Conservation (phyloP, 2,329 filamentous ascomycete species). For the Fusarium nurragi region DNA sequence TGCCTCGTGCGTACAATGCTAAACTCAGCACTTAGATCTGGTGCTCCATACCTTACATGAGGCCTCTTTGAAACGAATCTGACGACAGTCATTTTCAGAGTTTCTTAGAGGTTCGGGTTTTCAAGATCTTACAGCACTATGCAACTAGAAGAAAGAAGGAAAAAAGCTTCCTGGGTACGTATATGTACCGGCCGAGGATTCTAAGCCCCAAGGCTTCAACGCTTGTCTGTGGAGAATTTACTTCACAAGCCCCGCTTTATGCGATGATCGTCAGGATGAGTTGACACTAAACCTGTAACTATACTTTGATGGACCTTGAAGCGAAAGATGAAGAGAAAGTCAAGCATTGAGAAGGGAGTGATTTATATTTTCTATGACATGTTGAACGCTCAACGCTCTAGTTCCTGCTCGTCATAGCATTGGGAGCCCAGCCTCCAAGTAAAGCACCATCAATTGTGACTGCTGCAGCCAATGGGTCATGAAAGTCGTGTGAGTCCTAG, state of each 20-base stretch:
- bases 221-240: slow-evolving; percentile 10
- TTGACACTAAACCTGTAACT: slow-evolving; percentile 1
- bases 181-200: neutral
- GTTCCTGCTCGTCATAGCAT: slow-evolving; percentile 9
- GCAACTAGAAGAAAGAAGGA: neutral
- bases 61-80: slow-evolving; percentile 30
- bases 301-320: neutral
- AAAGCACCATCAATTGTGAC: slow-evolving; percentile 12
- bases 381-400: slow-evolving; percentile 35
- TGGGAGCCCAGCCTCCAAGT: slow-evolving; percentile 17
- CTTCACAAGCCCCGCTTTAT: slow-evolving; percentile 19
- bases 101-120: neutral
- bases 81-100: neutral
- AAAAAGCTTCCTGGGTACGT: neutral
- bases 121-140: neutral
- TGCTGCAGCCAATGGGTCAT: slow-evolving; percentile 33
- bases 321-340: neutral
- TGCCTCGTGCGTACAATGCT: slow-evolving; percentile 33
- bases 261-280: slow-evolving; percentile 15
- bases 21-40: neutral
- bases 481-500: slow-evolving; percentile 10
- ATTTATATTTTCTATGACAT: slow-evolving; percentile 36
- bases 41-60: slow-evolving; percentile 15
- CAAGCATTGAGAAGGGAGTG: slow-evolving; percentile 5
- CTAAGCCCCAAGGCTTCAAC: neutral